Evolutionary conservation across 202 grass and related monocot species (phyloP), one percentile per base, ranked within the genome.

Genomic region (Dendrocalamus latiflorus): DNA sequence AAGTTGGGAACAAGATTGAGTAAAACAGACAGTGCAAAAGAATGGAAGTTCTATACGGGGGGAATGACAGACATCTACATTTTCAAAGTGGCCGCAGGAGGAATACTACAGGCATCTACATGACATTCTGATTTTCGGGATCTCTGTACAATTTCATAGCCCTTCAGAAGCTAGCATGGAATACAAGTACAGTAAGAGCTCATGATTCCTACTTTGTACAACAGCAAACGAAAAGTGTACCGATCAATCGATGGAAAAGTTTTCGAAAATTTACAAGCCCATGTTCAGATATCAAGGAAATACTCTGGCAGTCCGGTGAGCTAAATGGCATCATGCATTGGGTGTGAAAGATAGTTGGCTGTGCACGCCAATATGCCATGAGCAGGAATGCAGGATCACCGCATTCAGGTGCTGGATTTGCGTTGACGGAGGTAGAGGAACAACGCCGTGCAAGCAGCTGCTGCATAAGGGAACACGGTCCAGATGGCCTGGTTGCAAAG

Each of bases 381-480:
- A 49, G 55, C 37, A 64, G 70, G 75, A 26, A 13, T 44, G 20
- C 14, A 49, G 69, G 69, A 44, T 84, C 77, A 54, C 34, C 17
- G 18, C 53, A 38, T 77, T 83, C 79, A 86, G 53, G 33, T 85
- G 75, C 25, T 82, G 65, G 86, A 72, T 13, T 74, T 48, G 14
- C 34, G 57, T 65, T 38, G 91, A 41, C 78, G 75, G 66, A 92
- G 88, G 81, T 87, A 94, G 80, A 97, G 63, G 70, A 94, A 89
- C 69, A 94, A 57, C 12, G 91, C 86, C 2, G 94, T 94, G 72
- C 83, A 85, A 7, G 89, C 86, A 17, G 91, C 88, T 26, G 91
- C 74, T 1, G 88, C 67, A 25, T 97, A 94, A 54, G 94, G 94
- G 62, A 97, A 89, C 50, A 83, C 24, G 25, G 77, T 94, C 83